Conservation (phyloP, 1,284 basidiomycete genomes). For the Ustilago hordei region DNA sequence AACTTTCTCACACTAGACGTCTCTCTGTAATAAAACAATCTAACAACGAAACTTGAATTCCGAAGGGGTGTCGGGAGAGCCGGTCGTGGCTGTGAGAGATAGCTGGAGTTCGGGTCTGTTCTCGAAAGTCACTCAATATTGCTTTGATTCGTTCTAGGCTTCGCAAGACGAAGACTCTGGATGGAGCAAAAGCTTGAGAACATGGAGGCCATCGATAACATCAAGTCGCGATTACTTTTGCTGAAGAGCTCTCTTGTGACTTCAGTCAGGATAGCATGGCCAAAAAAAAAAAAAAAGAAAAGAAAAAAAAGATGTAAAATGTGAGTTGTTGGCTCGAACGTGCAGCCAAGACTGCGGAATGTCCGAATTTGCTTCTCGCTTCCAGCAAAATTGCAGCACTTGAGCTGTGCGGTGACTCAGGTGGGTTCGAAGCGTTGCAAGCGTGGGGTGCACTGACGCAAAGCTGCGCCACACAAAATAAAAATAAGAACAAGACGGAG, state of each 20-base stretch:
- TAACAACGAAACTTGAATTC: neutral
- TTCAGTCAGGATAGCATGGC: neutral
- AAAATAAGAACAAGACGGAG: neutral
- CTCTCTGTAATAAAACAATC: neutral
- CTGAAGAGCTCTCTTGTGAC: neutral
- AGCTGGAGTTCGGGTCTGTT: too few relatives aligned
- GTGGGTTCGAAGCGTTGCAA: neutral
- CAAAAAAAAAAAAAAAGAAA: neutral
- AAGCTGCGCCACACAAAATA: constrained; percentile 6
- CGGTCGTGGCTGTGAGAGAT: too few relatives aligned
- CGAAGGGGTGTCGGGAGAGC: too few relatives aligned
- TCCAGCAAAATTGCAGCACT: constrained; percentile 9
- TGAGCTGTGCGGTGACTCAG: constrained; percentile 25
- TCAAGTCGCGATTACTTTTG: neutral
- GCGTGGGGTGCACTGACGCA: constrained; percentile 3
- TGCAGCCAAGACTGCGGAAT: constrained; percentile 13
- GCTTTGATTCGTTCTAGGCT: too few relatives aligned
- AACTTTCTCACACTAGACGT: neutral
- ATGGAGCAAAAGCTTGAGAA: neutral
- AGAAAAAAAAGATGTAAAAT: neutral
- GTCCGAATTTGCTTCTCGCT: constrained; percentile 12
- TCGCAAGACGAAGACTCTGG: too few relatives aligned
- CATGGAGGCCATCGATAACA: neutral
- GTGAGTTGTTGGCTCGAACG: constrained; percentile 11
- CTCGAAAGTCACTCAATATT: too few relatives aligned